Evolutionary conservation across 2,329 filamentous ascomycete species (phyloP), one percentile per base, ranked within the genome.

Genomic region (Gaeumannomyces sp.): DNA sequence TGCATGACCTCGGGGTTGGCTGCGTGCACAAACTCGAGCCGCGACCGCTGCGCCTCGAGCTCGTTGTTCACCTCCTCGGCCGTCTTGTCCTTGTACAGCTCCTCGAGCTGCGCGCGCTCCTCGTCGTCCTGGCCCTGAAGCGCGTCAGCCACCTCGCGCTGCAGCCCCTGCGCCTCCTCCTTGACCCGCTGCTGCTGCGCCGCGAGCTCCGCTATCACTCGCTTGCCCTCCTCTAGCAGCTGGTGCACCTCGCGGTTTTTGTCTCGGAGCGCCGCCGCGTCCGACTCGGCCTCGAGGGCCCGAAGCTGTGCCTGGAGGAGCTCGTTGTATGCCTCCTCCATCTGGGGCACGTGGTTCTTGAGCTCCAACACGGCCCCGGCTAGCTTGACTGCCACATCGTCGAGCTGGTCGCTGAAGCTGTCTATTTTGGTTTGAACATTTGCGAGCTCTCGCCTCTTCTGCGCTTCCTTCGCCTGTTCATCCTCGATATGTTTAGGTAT

Each of bases 271-370:
- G 85, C 84, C 59, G 86, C 81, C 3, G 90, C 76, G 71, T 99
- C 95, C 0, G 93, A 97, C n/a, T 81, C 75, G 1, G 92, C 93
- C 78, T 99, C 95, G 35, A 96, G 84, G 0, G 85, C 78, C 67
- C 87, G 82, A 59, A 97, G 81, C 69, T 91, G 84, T 2, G 85
- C 86, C 70, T 93, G 87, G 22, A 93, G 76, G 14, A 92, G 77
- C 19, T 84, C 83, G 60, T 88, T 81, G 63, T 90, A 86, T 7
- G 86, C 81, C 61, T 80, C 75, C 19, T 85, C 84, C 59, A 96
- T 83, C 27, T 76, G 72, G n/a, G 83, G 81, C 10, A 96, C 83
- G 5, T 85, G 79, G 68, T 84, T 82, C 74, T 88, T 79, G 69
- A 83, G 82, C 57, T 75, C 72, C 45, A 89, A 73, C 33, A 81